These are phyloP conservation scores for Xylariaceae sp. DNA, from an alignment of 2,329 filamentous ascomycete species.

Conservation along the genomic window DNA sequence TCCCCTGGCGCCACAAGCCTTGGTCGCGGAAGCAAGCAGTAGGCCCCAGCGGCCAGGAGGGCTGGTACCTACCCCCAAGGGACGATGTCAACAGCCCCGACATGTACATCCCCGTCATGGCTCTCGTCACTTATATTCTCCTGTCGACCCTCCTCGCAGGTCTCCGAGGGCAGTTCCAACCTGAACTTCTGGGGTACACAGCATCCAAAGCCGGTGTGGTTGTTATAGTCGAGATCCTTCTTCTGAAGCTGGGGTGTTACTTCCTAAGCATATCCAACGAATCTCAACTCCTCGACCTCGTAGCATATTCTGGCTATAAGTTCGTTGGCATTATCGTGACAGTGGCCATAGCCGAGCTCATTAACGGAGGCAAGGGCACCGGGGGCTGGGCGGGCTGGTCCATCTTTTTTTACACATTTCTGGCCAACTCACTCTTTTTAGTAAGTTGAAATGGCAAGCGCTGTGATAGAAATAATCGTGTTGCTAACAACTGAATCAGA, in stretches of 20 bases:
- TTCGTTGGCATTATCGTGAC: slow-evolving; percentile 97
- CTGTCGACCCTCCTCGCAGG: slow-evolving; percentile 90
- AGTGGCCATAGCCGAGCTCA: slow-evolving; percentile 76
- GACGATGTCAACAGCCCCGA: slow-evolving; percentile 98
- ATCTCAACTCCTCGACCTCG: slow-evolving; percentile 88
- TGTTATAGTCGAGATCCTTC: slow-evolving; percentile 85
- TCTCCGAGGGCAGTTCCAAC: slow-evolving; percentile 88
- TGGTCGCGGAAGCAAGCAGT: slow-evolving; percentile 91
- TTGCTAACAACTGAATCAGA: slow-evolving; percentile 54
- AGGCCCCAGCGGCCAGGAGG: slow-evolving; percentile 71
- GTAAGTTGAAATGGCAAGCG: slow-evolving; percentile 57
- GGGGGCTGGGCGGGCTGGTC: slow-evolving; percentile 88
- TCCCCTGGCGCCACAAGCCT: slow-evolving; percentile 96
- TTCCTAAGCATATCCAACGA: slow-evolving; percentile 92
- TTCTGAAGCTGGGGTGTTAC: slow-evolving; percentile 90
- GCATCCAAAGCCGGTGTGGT: slow-evolving; percentile 84
- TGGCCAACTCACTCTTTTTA: slow-evolving; percentile 93
- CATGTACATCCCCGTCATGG: slow-evolving; percentile 98
- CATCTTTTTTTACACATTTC: slow-evolving; percentile 88
- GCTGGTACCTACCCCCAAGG: slow-evolving; percentile 85
- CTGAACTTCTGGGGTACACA: slow-evolving; percentile 88
- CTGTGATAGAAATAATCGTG: neutral
- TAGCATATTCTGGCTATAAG: slow-evolving; percentile 98
- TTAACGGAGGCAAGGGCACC: slow-evolving; percentile 80
- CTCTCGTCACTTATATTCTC: slow-evolving; percentile 95